Percentiles rank a stretch among this genome's conserved stretches.
Evolutionary conservation across 306 rosid genomes (phyloP).

Genomic region (Cercis canadensis): DNA sequence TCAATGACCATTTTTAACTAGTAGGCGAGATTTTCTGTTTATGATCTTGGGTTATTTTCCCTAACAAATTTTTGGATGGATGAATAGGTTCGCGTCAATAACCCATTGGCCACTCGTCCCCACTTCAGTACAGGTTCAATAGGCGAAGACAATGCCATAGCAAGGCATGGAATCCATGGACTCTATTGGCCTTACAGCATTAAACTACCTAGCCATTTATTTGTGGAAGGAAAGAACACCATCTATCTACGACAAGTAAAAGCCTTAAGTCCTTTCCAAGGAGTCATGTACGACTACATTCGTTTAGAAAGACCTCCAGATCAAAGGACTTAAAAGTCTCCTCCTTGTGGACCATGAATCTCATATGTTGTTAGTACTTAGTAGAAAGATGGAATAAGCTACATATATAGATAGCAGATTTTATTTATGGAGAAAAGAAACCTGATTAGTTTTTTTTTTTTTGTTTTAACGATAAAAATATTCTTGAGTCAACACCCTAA

Average conservation of each 20-base stretch:
- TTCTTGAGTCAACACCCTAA: too few relatives aligned
- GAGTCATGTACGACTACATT: constrained; percentile 72
- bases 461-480: too few relatives aligned
- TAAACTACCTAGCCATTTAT: constrained; percentile 32
- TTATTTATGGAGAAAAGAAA: too few relatives aligned
- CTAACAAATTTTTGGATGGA: neutral
- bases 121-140: constrained; percentile 47
- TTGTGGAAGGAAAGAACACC: constrained; percentile 48
- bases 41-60: neutral
- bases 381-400: too few relatives aligned
- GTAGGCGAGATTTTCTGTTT: too few relatives aligned
- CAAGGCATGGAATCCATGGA: constrained; percentile 84
- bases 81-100: constrained; percentile 56
- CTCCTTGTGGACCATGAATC: too few relatives aligned
- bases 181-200: constrained; percentile 54
- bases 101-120: neutral
- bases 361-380: too few relatives aligned
- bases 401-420: too few relatives aligned
- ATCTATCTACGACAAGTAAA: constrained; percentile 57
- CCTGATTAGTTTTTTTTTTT: too few relatives aligned
- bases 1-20: too few relatives aligned
- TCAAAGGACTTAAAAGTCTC: too few relatives aligned
- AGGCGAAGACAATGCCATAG: constrained; percentile 66
- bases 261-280: constrained; percentile 35
- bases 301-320: constrained; percentile 63